A percentile compares a stretch with the other conserved stretches of the same genome.
Evolutionary conservation across 169 alveolate species (phyloP).

Genomic region (Plasmodium sp.): DNA sequence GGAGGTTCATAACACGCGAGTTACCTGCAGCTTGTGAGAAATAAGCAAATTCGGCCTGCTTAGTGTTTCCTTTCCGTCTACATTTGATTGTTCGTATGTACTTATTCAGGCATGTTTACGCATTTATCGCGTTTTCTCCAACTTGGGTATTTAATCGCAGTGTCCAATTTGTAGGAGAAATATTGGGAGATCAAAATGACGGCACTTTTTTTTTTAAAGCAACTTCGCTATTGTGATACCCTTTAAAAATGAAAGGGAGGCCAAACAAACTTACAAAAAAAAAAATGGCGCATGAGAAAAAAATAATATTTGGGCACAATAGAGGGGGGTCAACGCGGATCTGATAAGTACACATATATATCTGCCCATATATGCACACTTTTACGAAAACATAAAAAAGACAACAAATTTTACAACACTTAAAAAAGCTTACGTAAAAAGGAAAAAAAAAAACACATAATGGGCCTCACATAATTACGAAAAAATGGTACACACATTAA

Average conservation of each 20-base stretch:
- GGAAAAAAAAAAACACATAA: neutral
- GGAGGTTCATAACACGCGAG: neutral
- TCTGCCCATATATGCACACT: neutral
- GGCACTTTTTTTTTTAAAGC: neutral
- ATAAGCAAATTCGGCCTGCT: neutral
- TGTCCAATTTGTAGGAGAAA: neutral
- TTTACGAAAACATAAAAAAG: slow-evolving; percentile 1
- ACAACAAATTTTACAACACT: slow-evolving; percentile 37
- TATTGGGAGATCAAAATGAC: neutral
- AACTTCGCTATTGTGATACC: neutral
- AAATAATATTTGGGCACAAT: neutral
- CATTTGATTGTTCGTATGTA: neutral
- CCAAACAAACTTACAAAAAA: neutral
- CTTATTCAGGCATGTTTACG: neutral
- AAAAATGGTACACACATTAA: neutral
- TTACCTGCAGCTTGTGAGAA: neutral
- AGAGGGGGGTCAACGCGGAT: neutral
- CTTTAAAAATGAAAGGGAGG: slow-evolving; percentile 1
- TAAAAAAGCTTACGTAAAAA: neutral
- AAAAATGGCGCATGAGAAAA: neutral
- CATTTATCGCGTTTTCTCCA: neutral
- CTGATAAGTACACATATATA: neutral
- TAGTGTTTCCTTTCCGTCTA: neutral
- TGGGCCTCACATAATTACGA: neutral
- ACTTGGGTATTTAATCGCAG: neutral